Evolutionary conservation across 192 early-diverging fungal species (phyloP).

Genomic region (Diversispora eburnea): DNA sequence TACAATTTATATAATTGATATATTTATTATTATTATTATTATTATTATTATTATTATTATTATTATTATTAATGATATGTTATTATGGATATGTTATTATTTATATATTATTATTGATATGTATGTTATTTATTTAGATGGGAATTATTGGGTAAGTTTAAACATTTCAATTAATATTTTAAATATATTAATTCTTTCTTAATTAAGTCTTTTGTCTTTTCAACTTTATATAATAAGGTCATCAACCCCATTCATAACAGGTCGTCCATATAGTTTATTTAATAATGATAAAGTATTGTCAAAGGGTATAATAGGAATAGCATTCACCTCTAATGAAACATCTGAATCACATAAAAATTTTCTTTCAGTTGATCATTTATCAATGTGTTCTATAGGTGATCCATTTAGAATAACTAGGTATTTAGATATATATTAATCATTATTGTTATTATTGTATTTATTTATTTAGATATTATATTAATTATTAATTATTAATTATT

Average conservation of each 20-base stretch:
- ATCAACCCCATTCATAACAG: slow-evolving; percentile 56
- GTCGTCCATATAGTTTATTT: slow-evolving; percentile 48
- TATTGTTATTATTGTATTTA: no score
- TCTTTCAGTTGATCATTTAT: slow-evolving; percentile 35
- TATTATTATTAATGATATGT: background rate
- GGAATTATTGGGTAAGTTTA: slow-evolving; percentile 40
- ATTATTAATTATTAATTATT: background rate
- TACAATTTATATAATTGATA: background rate
- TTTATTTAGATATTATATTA: background rate
- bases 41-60: background rate
- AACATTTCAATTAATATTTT: background rate
- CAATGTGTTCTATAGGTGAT: slow-evolving; percentile 42
- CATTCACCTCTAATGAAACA: slow-evolving; percentile 23
- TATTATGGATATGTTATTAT: background rate
- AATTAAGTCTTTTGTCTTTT: background rate
- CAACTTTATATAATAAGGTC: slow-evolving; percentile 1
- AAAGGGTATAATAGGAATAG: slow-evolving; percentile 50
- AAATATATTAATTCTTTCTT: background rate
- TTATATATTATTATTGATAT: background rate
- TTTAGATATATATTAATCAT: background rate
- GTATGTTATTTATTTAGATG: slow-evolving; percentile 12
- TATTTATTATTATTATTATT: background rate
- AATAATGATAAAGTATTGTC: slow-evolving; percentile 39
- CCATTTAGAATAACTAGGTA: slow-evolving; percentile 51
- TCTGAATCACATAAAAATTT: background rate